Conservation (phyloP, 176 grass and related monocot species). For the Canna indica region DNA sequence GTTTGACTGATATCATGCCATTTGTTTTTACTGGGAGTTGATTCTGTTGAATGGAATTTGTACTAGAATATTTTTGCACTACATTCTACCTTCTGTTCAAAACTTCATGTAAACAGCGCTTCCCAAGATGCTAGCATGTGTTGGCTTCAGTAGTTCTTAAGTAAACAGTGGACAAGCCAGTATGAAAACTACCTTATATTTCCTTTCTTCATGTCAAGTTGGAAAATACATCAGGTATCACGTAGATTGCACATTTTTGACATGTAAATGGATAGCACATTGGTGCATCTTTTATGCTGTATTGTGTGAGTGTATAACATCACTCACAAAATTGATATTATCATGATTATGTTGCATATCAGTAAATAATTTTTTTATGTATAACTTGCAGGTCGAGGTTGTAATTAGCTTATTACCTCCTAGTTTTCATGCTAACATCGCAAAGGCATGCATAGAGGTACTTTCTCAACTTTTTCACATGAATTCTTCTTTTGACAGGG, state of each 20-base stretch:
- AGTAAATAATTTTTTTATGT: background rate
- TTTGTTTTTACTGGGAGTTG: no score
- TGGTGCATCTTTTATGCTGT: background rate
- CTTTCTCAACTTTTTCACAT: conserved; percentile 10
- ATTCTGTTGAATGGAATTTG: no score
- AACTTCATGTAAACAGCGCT: no score
- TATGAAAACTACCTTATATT: background rate
- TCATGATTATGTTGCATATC: background rate
- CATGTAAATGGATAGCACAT: background rate
- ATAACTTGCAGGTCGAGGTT: background rate
- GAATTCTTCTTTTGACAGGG: background rate
- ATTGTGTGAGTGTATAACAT: background rate
- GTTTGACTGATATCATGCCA: no score
- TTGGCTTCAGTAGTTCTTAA: background rate
- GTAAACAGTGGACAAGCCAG: no score
- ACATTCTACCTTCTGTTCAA: no score
- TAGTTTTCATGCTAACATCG: conserved; percentile 76
- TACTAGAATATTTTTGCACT: no score
- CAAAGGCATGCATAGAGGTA: conserved; percentile 86
- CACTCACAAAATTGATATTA: background rate
- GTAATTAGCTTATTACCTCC: conserved; percentile 83
- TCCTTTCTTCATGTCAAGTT: background rate
- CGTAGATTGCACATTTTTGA: background rate
- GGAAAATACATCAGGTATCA: background rate
- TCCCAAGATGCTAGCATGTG: no score